Conservation (phyloP, 1,284 basidiomycete genomes). For the Earliella scabrosa region DNA sequence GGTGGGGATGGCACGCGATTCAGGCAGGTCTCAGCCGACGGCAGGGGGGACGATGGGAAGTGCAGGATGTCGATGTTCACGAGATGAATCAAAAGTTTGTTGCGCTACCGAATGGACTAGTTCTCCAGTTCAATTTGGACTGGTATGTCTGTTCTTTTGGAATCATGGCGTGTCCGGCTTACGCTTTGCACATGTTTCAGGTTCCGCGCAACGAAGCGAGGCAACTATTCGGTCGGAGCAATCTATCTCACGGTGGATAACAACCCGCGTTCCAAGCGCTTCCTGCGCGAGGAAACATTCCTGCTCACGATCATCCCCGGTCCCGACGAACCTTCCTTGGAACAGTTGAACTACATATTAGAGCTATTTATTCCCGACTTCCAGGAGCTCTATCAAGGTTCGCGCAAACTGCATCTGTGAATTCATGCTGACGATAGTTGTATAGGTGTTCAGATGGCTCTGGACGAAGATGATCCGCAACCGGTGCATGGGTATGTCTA, state of each 20-base stretch:
- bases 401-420: too few species aligned
- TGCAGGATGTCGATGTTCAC: slow-evolving; percentile 24
- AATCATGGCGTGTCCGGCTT: too few species aligned
- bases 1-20: slow-evolving; percentile 27
- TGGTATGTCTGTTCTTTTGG: slow-evolving; percentile 29
- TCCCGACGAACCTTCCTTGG: too few species aligned
- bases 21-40: slow-evolving; percentile 23
- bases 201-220: neutral
- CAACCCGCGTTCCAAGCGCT: slow-evolving; percentile 9
- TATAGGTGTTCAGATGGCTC: too few species aligned
- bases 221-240: neutral
- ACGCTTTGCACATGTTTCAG: too few species aligned
- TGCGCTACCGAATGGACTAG: slow-evolving; percentile 23
- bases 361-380: too few species aligned
- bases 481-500: too few species aligned
- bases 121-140: slow-evolving; percentile 26
- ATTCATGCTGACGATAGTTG: too few species aligned
- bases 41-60: neutral
- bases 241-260: slow-evolving; percentile 14
- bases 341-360: too few species aligned
- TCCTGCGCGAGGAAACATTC: neutral
- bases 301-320: too few species aligned
- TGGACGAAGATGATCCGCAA: too few species aligned
- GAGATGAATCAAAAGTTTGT: slow-evolving; percentile 26
- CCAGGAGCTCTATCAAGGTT: too few species aligned